phyloP scores from a whole-genome alignment of 192 early-diverging fungal genomes.

The Backusella liffmaniae region DNA sequence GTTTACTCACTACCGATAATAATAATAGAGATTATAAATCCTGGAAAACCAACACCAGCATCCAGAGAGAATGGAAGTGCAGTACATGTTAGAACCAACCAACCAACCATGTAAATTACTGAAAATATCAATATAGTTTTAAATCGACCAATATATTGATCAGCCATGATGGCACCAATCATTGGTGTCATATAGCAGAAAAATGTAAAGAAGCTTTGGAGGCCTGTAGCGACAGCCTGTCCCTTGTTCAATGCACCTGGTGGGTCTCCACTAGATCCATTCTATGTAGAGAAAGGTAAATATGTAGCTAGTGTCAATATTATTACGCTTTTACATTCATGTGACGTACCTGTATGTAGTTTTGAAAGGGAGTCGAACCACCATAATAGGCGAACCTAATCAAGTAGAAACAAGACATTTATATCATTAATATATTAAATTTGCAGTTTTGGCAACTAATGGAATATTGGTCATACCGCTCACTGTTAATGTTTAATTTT shows the following conservation, averaged over 20 bases:
- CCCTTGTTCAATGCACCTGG: slow-evolving; percentile 52
- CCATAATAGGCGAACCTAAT: slow-evolving; percentile 61
- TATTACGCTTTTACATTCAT: not conserved
- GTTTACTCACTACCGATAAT: slow-evolving; percentile 45
- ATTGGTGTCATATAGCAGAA: slow-evolving; percentile 62
- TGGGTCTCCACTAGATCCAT: slow-evolving; percentile 24
- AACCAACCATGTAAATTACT: slow-evolving; percentile 62
- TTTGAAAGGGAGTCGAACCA: slow-evolving; percentile 57
- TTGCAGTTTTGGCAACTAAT: not conserved
- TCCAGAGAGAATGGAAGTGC: slow-evolving; percentile 53
- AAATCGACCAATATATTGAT: slow-evolving; percentile 70
- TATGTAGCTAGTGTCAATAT: not conserved
- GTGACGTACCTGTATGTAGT: slow-evolving; percentile 46
- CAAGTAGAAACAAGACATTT: not conserved
- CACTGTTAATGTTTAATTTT: slow-evolving; percentile 1
- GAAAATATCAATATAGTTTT: slow-evolving; percentile 67
- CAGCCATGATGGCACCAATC: slow-evolving; percentile 55
- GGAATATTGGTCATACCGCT: not conserved
- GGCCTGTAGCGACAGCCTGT: slow-evolving; percentile 53
- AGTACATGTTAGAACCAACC: slow-evolving; percentile 58
- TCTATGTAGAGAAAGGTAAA: not conserved
- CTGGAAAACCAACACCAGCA: slow-evolving; percentile 57
- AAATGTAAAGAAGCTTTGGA: slow-evolving; percentile 62
- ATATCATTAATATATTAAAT: not conserved
- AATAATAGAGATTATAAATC: slow-evolving; percentile 62